Percentiles rank a stretch among this genome's conserved stretches.
phyloP scores from a whole-genome alignment of 192 early-diverging fungal species.

The Umbelopsis vinacea region DNA sequence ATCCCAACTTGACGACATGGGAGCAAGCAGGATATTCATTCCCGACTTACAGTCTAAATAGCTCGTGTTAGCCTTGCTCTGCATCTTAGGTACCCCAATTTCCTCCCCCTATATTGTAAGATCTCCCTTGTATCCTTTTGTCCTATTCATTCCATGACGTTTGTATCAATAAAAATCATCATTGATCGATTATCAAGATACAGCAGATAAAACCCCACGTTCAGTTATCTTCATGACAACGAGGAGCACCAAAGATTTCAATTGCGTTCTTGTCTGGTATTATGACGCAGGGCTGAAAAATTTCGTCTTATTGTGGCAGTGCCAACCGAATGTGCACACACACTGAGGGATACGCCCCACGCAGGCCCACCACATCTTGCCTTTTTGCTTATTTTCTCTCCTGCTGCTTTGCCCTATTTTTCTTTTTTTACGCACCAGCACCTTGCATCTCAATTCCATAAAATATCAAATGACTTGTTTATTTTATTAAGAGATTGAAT shows the following conservation, averaged over 20 bases:
- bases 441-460: slow-evolving; percentile 5
- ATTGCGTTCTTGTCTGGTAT: slow-evolving; percentile 14
- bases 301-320: slow-evolving; percentile 7
- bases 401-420: background rate
- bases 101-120: background rate
- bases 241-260: slow-evolving; percentile 5
- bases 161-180: slow-evolving; percentile 14
- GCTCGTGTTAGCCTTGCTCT: slow-evolving; percentile 3
- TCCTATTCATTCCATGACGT: slow-evolving; percentile 15
- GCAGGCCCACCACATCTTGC: background rate
- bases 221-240: slow-evolving; percentile 13
- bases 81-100: background rate
- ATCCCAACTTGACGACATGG: slow-evolving; percentile 22
- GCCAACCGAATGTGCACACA: background rate
- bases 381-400: background rate
- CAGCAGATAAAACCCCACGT: background rate
- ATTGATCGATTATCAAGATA: slow-evolving; percentile 18
- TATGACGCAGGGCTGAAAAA: background rate
- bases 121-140: slow-evolving; percentile 22
- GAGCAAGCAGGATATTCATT: slow-evolving; percentile 21
- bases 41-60: slow-evolving; percentile 5
- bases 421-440: background rate
- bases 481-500: background rate
- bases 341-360: background rate
- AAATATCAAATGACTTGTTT: slow-evolving; percentile 22